Evolutionary conservation across 2,329 filamentous ascomycete genomes (phyloP).

Genomic region (Penicillium sp.): DNA sequence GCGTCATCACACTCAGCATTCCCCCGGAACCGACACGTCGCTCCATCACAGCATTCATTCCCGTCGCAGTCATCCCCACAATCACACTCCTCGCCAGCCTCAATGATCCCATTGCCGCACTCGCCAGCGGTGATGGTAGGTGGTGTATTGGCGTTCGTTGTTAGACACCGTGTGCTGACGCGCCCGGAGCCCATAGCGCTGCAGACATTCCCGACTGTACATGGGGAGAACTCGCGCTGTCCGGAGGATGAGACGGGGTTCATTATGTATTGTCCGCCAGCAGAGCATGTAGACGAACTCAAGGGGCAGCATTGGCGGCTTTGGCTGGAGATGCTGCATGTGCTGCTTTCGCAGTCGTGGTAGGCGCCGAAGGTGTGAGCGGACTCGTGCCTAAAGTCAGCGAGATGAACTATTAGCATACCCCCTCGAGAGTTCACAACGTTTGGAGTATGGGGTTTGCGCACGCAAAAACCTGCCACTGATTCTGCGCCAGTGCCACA

Average conservation of each 20-base stretch:
- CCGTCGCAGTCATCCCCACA: constrained; percentile 63
- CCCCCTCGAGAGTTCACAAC: too few relatives aligned
- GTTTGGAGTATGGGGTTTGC: constrained; percentile 3
- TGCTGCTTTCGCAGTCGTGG: constrained; percentile 56
- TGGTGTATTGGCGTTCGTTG: constrained; percentile 55
- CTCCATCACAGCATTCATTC: constrained; percentile 25
- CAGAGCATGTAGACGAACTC: constrained; percentile 68
- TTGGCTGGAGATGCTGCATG: constrained; percentile 42
- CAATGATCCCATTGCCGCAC: constrained; percentile 92
- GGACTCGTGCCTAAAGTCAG: constrained; percentile 67
- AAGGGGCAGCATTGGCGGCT: constrained; percentile 77
- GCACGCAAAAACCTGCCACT: constrained; percentile 89
- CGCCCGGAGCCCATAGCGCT: constrained; percentile 73
- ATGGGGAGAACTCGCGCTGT: constrained; percentile 79
- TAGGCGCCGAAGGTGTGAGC: constrained; percentile 94
- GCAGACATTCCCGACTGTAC: constrained; percentile 87
- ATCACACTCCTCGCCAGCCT: constrained; percentile 87
- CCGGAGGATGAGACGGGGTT: constrained; percentile 60
- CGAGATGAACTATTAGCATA: neutral
- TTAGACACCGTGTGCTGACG: constrained; percentile 73
- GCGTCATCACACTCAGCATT: constrained; percentile 22
- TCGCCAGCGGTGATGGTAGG: constrained; percentile 50
- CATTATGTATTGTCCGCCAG: constrained; percentile 69
- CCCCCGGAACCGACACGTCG: constrained; percentile 24
- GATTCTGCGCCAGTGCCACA: constrained; percentile 77